phyloP scores from a whole-genome alignment of 495 filamentous ascomycete genomes.

The Penicillium atrosanguineum region DNA sequence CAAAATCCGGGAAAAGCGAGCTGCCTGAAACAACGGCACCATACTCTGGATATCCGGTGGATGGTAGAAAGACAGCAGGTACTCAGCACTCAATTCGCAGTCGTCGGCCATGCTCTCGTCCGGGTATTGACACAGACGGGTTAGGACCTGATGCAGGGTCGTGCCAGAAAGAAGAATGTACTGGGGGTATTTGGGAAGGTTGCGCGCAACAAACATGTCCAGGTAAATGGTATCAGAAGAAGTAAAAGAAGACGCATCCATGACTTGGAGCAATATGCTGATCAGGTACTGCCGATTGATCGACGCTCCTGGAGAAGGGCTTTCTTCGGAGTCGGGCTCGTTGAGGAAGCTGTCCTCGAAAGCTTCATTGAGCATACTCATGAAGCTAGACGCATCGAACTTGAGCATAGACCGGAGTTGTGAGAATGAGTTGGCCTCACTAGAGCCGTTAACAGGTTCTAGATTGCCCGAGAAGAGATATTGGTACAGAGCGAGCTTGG shows the following conservation, averaged over 20 bases:
- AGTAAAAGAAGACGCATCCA: slow-evolving; percentile 69
- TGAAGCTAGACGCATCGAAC: slow-evolving; percentile 85
- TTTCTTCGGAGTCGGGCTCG: slow-evolving; percentile 47
- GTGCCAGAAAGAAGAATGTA: slow-evolving; percentile 89
- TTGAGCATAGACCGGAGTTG: slow-evolving; percentile 80
- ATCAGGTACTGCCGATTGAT: slow-evolving; percentile 89
- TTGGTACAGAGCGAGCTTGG: slow-evolving; percentile 85
- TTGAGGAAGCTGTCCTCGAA: slow-evolving; percentile 96
- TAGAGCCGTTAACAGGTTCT: slow-evolving; percentile 56
- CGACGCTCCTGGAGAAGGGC: slow-evolving; percentile 50
- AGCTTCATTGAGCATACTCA: slow-evolving; percentile 95
- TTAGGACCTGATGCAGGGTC: slow-evolving; percentile 74
- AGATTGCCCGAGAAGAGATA: slow-evolving; percentile 82
- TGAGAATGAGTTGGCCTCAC: slow-evolving; percentile 71
- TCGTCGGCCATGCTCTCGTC: slow-evolving; percentile 81
- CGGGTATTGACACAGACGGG: slow-evolving; percentile 81
- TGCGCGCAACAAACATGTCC: slow-evolving; percentile 97
- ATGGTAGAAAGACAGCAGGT: slow-evolving; percentile 88
- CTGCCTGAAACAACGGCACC: slow-evolving; percentile 73
- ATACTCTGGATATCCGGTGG: slow-evolving; percentile 75
- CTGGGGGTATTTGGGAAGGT: slow-evolving; percentile 93
- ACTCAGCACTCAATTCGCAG: slow-evolving; percentile 93
- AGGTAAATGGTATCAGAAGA: slow-evolving; percentile 87
- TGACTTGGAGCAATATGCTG: slow-evolving; percentile 84
- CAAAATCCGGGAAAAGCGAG: slow-evolving; percentile 88